Percentiles rank a stretch among this genome's conserved stretches.
Conservation (phyloP, 2,329 filamentous ascomycete genomes). For the Cladosporium cucumerinum region DNA sequence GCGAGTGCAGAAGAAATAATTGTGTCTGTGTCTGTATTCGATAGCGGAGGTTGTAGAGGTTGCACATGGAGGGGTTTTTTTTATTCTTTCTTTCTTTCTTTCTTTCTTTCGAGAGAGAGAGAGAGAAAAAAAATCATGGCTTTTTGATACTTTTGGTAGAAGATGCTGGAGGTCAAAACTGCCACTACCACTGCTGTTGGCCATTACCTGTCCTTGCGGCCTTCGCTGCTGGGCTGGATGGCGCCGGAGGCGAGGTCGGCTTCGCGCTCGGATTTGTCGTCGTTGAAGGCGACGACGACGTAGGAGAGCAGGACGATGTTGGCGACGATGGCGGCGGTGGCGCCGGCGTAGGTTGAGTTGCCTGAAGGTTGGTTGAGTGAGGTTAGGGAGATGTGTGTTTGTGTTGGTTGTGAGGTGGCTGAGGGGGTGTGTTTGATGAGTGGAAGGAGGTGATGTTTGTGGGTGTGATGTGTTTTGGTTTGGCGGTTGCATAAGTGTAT, state of each 20-base stretch:
- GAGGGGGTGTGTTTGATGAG: neutral
- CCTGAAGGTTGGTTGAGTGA: constrained; percentile 51
- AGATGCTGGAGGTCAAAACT: no score
- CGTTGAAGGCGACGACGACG: constrained; percentile 83
- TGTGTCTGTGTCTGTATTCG: no score
- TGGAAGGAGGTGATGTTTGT: neutral
- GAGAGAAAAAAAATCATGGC: no score
- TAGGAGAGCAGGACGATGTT: constrained; percentile 91
- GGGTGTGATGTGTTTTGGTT: neutral
- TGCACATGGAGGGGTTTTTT: no score
- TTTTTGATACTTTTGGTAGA: no score
- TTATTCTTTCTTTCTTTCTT: no score
- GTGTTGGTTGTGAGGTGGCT: neutral
- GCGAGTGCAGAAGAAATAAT: no score
- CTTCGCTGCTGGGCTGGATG: constrained; percentile 23
- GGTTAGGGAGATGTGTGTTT: neutral
- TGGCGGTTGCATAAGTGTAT: neutral
- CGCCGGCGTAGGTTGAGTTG: constrained; percentile 84
- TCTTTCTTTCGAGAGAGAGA: no score
- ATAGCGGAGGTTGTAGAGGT: no score
- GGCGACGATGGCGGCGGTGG: constrained; percentile 79
- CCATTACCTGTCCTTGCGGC: constrained; percentile 36
- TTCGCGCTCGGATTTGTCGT: constrained; percentile 61
- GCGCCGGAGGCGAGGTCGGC: constrained; percentile 42
- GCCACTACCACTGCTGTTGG: neutral